phyloP scores from a whole-genome alignment of 805 yeast genomes.

The Hanseniaspora vineae region DNA sequence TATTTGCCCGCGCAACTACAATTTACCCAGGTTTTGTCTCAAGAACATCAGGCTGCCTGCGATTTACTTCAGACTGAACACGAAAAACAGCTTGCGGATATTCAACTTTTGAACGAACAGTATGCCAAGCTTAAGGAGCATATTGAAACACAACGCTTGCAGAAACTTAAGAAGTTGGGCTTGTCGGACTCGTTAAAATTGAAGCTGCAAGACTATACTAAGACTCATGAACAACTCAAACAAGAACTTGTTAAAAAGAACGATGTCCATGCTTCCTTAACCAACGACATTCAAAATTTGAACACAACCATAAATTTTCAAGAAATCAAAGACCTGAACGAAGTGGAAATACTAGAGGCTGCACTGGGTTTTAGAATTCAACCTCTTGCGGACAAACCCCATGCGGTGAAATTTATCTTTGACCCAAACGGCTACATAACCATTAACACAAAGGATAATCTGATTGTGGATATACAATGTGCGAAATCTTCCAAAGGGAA shows the following conservation, averaged over 20 bases:
- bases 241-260: no score
- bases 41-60: constrained; percentile 25
- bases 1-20: constrained; percentile 11
- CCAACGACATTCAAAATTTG: constrained; percentile 25
- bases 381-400: constrained; percentile 10
- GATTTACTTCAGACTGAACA: constrained; percentile 16
- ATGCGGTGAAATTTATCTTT: constrained; percentile 23
- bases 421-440: constrained; percentile 24
- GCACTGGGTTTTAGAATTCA: constrained; percentile 43
- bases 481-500: constrained; percentile 4
- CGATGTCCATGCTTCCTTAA: constrained; percentile 9
- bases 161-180: constrained; percentile 1
- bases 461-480: constrained; percentile 3
- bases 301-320: constrained; percentile 16
- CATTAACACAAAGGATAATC: constrained; percentile 34
- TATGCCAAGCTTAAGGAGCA: constrained; percentile 15
- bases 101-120: constrained; percentile 19
- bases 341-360: constrained; percentile 32
- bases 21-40: constrained; percentile 21
- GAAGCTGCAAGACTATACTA: constrained; percentile 6
- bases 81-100: constrained; percentile 17
- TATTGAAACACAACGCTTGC: constrained; percentile 13
- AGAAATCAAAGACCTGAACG: constrained; percentile 24
- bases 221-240: neutral
- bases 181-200: neutral